Evolutionary conservation across 768 basidiomycete genomes (phyloP).

Genomic region (Boletus reticuloceps): DNA sequence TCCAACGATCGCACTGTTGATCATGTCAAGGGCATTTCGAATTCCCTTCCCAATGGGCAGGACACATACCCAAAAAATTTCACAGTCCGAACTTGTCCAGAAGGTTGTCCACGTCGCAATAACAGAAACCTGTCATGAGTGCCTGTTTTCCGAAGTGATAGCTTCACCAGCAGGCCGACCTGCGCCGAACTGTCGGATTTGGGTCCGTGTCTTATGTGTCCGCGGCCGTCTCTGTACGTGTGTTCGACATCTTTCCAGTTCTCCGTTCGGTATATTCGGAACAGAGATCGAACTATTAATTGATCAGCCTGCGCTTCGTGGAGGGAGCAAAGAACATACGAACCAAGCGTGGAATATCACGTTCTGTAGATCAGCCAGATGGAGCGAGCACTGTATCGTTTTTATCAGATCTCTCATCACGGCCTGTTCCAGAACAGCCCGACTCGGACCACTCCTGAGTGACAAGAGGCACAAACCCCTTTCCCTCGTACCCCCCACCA

Average conservation of each 20-base stretch:
- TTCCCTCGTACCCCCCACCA: not conserved
- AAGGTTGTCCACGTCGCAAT: slow-evolving; percentile 12
- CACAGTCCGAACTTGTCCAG: slow-evolving; percentile 17
- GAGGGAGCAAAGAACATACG: slow-evolving; percentile 1
- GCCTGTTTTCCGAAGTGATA: slow-evolving; percentile 1
- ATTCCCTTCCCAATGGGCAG: slow-evolving; percentile 1
- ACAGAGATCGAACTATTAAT: slow-evolving; percentile 9
- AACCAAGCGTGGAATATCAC: slow-evolving; percentile 11
- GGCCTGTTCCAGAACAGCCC: not conserved
- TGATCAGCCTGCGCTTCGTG: not conserved
- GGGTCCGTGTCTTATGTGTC: not conserved
- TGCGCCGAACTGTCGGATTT: not conserved
- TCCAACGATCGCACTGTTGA: slow-evolving; percentile 13
- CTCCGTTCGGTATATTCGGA: not conserved
- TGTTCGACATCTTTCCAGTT: slow-evolving; percentile 8
- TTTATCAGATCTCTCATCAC: slow-evolving; percentile 7
- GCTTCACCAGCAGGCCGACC: not conserved
- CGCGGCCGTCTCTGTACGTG: not conserved
- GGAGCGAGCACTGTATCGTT: not conserved
- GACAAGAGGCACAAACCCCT: not conserved
- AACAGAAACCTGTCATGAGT: not conserved
- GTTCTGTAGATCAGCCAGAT: not conserved
- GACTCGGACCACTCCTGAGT: slow-evolving; percentile 1
- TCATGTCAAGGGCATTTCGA: slow-evolving; percentile 16
- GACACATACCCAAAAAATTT: slow-evolving; percentile 5